These are phyloP conservation scores for Seminavis robusta DNA, from an alignment of 108 stramenopile species.

Conservation along the genomic window DNA sequence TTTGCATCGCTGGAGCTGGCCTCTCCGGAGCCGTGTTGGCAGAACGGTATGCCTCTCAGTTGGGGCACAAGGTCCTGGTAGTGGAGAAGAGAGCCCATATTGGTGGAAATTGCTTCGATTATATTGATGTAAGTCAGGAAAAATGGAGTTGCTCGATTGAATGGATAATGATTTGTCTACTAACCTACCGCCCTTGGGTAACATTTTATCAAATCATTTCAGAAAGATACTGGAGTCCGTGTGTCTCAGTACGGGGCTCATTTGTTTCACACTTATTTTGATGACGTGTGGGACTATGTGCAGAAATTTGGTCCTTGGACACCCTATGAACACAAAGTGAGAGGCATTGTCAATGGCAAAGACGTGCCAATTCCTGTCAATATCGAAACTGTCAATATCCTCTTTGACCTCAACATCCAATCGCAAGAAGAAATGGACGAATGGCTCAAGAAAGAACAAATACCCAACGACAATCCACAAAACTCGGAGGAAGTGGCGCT, in stretches of 20 bases:
- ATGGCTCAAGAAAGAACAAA: slow-evolving; percentile 64
- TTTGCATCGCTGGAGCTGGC: slow-evolving; percentile 76
- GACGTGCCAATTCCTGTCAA: slow-evolving; percentile 83
- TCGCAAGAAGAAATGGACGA: slow-evolving; percentile 65
- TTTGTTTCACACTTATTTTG: slow-evolving; percentile 67
- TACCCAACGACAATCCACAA: slow-evolving; percentile 30
- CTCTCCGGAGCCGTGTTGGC: slow-evolving; percentile 73
- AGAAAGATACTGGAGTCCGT: slow-evolving; percentile 57
- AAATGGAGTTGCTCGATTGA: too few species aligned
- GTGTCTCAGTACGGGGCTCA: slow-evolving; percentile 64
- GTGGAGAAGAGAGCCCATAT: slow-evolving; percentile 74
- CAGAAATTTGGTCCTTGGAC: slow-evolving; percentile 67
- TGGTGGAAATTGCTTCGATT: slow-evolving; percentile 85
- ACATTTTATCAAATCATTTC: too few species aligned
- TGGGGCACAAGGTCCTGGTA: slow-evolving; percentile 48
- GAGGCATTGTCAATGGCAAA: slow-evolving; percentile 58
- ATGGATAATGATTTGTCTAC: too few species aligned
- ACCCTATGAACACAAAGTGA: slow-evolving; percentile 68
- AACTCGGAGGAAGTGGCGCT: slow-evolving; percentile 81
- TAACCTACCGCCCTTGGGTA: too few species aligned
- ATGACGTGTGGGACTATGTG: slow-evolving; percentile 57
- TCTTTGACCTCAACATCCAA: slow-evolving; percentile 62
- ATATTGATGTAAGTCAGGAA: too few species aligned
- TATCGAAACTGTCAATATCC: slow-evolving; percentile 77
- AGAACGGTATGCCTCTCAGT: slow-evolving; percentile 61